Evolutionary conservation across 2,329 filamentous ascomycete species (phyloP), one percentile per base, ranked within the genome.

Genomic region (Fusarium verticillioides): DNA sequence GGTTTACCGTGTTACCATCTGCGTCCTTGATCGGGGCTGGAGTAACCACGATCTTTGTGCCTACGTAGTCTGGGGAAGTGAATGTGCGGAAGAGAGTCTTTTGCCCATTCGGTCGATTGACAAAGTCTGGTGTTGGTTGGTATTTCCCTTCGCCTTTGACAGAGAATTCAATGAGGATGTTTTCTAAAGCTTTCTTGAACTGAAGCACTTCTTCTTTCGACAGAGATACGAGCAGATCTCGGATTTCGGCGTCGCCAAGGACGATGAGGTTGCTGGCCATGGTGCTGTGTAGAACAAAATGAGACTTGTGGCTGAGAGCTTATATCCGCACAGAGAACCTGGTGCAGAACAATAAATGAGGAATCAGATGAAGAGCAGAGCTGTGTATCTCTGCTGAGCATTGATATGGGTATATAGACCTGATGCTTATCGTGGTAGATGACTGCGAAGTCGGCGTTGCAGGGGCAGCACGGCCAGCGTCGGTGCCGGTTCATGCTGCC

Each of bases 41-140:
- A 0, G 69, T 67, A 7, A 78, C 77, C 18, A 77, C 62, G 19
- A 79, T 77, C 30, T 79, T 79, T 7, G 75, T 70, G 5, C 78
- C 77, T 11, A 79, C 74, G 4, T 56, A 49, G 0, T 57, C 56
- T 13, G 73, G 37, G 0, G 74, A 75, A 4, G 70, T 76, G 23
- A 79, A 79, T 3, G 77, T 64, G 15, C 77, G 60, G 43, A 79
- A 79, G 2, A 79, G 77, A 9, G 69, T 75, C 23, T 75, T 75
- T 46, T 75, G 70, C 1, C 77, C 77, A 9, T 58, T 64, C 2
- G 76, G 75, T 4, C 76, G 61, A n/a, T 73, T 75, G 36, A 78
- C 63, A 8, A 75, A 68, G 12, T 71, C 64, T 9, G 74, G 68
- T 0, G 44, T 47, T 21, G 73, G 77, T 10, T 79, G 77, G n/a